Conservation (phyloP, 2,329 filamentous ascomycete genomes). For the Alternaria novae-zelandiae region DNA sequence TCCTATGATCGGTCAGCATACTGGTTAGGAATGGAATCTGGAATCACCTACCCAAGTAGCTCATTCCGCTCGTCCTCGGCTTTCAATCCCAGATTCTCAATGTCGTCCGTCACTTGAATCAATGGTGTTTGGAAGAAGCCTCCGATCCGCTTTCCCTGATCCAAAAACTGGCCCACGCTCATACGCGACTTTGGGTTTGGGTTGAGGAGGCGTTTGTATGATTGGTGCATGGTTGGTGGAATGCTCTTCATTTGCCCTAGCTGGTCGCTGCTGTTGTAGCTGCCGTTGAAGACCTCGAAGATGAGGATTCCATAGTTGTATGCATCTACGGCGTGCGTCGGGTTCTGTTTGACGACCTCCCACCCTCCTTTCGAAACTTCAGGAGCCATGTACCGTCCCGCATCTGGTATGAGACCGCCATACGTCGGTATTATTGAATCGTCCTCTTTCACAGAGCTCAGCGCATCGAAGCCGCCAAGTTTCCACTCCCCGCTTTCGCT, state of each 20-base stretch:
- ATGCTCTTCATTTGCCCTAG: constrained; percentile 85
- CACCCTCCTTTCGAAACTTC: constrained; percentile 88
- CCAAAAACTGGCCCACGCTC: constrained; percentile 83
- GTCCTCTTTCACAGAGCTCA: constrained; percentile 96
- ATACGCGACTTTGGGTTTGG: constrained; percentile 87
- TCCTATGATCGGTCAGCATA: constrained; percentile 51
- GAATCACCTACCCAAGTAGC: constrained; percentile 69
- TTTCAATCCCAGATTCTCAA: constrained; percentile 92
- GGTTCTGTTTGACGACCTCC: constrained; percentile 85
- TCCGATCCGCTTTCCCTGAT: constrained; percentile 81
- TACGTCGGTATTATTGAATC: constrained; percentile 92
- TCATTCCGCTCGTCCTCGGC: constrained; percentile 81
- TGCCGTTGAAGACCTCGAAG: constrained; percentile 90
- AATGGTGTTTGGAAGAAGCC: constrained; percentile 93
- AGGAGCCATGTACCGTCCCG: constrained; percentile 82
- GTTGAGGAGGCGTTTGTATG: constrained; percentile 88
- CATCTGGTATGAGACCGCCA: constrained; percentile 85
- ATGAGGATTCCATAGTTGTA: constrained; percentile 86
- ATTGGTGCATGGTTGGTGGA: constrained; percentile 85
- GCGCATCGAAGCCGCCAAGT: constrained; percentile 87
- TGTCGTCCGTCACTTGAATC: constrained; percentile 89
- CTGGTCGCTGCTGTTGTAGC: constrained; percentile 77
- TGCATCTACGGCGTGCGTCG: constrained; percentile 81
- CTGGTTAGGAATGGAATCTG: no score
- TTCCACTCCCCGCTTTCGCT: constrained; percentile 99